Evolutionary conservation across 805 yeast genomes (phyloP).

Genomic region (Torulaspora microellipsoides): DNA sequence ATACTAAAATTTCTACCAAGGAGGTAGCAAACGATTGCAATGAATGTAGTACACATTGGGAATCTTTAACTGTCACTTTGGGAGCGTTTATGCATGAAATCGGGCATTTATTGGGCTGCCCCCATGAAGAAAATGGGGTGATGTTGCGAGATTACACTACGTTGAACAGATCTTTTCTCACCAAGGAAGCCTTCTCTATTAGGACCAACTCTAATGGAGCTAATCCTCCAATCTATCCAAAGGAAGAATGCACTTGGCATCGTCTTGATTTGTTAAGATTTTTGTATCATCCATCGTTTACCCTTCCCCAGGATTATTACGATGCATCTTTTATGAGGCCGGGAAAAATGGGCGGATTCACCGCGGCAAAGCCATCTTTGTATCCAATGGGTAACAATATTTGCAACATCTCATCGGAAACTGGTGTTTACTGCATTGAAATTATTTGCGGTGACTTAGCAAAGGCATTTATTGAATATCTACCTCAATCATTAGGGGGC

Average conservation of each 20-base stretch:
- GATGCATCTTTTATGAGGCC: conserved; percentile 41
- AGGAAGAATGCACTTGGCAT: conserved; percentile 84
- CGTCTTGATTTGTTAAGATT: conserved; percentile 73
- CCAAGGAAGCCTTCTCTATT: conserved; percentile 56
- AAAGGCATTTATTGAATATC: conserved; percentile 54
- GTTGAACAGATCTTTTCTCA: conserved; percentile 75
- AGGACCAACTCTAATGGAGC: conserved; percentile 49
- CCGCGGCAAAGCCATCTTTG: conserved; percentile 37
- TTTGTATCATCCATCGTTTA: conserved; percentile 74
- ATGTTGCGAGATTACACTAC: conserved; percentile 84
- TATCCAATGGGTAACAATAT: conserved; percentile 44
- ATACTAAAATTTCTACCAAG: conserved; percentile 51
- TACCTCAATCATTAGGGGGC: conserved; percentile 55
- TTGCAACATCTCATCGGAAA: conserved; percentile 45
- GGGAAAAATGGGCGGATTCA: conserved; percentile 32
- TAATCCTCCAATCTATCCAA: conserved; percentile 44
- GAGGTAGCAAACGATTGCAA: conserved; percentile 90
- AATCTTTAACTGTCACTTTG: conserved; percentile 73
- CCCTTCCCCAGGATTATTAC: conserved; percentile 57
- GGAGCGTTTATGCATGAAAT: conserved; percentile 97
- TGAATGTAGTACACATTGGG: conserved; percentile 87
- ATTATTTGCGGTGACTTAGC: conserved; percentile 52
- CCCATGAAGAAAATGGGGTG: conserved; percentile 85
- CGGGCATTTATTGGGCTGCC: conserved; percentile 87
- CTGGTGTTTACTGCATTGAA: conserved; percentile 77